phyloP scores from a whole-genome alignment of 208 protist genomes.

The Wallacemonas collosoma region DNA sequence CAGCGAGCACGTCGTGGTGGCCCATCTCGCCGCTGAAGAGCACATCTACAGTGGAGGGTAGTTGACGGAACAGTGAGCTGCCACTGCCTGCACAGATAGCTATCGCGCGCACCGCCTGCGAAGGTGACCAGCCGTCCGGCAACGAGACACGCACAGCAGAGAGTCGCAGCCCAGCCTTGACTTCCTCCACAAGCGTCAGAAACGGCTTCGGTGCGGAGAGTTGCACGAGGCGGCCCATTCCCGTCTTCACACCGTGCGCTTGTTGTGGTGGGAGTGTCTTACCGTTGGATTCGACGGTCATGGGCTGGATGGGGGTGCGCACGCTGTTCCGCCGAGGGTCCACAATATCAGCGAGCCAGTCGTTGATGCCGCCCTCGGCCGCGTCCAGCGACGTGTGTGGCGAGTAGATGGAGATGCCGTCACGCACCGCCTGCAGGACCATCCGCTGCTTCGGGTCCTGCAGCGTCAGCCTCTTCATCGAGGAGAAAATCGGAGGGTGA shows the following conservation, averaged over 20 bases:
- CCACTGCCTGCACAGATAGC: conserved; percentile 92
- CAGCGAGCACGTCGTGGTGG: conserved; percentile 93
- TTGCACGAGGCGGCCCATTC: conserved; percentile 67
- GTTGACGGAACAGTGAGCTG: conserved; percentile 58
- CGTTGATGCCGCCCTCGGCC: conserved; percentile 85
- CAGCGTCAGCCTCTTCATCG: conserved; percentile 82
- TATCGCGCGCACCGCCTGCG: conserved; percentile 51
- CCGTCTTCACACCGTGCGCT: conserved; percentile 24
- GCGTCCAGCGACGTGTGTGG: conserved; percentile 93
- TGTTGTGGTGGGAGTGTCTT: conserved; percentile 13
- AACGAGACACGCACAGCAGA: conserved; percentile 72
- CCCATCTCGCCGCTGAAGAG: conserved; percentile 92
- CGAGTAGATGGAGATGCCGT: conserved; percentile 91
- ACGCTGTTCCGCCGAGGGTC: conserved; percentile 22
- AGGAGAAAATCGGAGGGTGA: conserved; percentile 89
- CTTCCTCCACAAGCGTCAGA: conserved; percentile 39
- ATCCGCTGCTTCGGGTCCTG: conserved; percentile 72
- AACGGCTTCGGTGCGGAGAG: conserved; percentile 48
- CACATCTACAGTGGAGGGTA: conserved; percentile 59
- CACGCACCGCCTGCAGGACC: conserved; percentile 58
- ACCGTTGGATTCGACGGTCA: conserved; percentile 27
- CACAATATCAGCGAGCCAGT: conserved; percentile 88
- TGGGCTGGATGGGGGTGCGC: conserved; percentile 48
- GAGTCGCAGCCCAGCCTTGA: conserved; percentile 69
- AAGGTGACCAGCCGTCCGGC: conserved; percentile 41